These are phyloP conservation scores for Clavariopsis aquatica DNA, from an alignment of 495 filamentous ascomycete genomes.

Conservation along the genomic window DNA sequence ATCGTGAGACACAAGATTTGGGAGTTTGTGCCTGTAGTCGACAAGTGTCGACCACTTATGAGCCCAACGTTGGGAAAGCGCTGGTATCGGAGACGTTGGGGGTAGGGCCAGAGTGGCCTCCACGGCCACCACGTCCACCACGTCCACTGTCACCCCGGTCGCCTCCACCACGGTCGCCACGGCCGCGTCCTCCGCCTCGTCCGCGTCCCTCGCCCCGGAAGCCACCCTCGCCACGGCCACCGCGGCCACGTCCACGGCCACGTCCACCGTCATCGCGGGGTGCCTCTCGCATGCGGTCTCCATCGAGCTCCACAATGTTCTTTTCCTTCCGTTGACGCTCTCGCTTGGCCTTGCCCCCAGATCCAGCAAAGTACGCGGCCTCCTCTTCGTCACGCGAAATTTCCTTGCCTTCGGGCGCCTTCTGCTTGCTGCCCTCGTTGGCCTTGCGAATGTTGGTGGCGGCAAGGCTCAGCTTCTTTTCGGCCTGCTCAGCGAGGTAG, in stretches of 20 bases:
- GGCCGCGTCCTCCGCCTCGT: constrained; percentile 34
- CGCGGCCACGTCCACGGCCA: constrained; percentile 43
- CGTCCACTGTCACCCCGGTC: constrained; percentile 29
- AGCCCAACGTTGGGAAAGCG: constrained; percentile 74
- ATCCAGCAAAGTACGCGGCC: constrained; percentile 68
- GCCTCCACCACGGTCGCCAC: constrained; percentile 38
- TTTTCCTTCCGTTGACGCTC: constrained; percentile 91
- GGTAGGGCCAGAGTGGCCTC: constrained; percentile 34
- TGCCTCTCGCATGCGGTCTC: constrained; percentile 56
- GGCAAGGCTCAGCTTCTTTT: constrained; percentile 72
- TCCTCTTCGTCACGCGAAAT: constrained; percentile 72
- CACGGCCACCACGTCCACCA: constrained; percentile 42
- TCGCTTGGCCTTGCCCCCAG: constrained; percentile 78
- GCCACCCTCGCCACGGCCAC: constrained; percentile 43
- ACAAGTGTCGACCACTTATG: constrained; percentile 27
- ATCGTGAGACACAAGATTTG: constrained; percentile 3
- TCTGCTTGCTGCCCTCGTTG: constrained; percentile 90
- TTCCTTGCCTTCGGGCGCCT: constrained; percentile 85
- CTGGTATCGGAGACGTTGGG: constrained; percentile 64
- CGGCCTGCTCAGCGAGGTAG: constrained; percentile 83
- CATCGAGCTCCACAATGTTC: constrained; percentile 82
- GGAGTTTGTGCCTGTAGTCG: constrained; percentile 12
- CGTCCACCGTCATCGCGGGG: constrained; percentile 50
- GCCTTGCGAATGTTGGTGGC: constrained; percentile 72
- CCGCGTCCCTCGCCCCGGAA: constrained; percentile 47